Evolutionary conservation across 352 stramenopile genomes (phyloP).

Genomic region (Phytophthora pistaciae): DNA sequence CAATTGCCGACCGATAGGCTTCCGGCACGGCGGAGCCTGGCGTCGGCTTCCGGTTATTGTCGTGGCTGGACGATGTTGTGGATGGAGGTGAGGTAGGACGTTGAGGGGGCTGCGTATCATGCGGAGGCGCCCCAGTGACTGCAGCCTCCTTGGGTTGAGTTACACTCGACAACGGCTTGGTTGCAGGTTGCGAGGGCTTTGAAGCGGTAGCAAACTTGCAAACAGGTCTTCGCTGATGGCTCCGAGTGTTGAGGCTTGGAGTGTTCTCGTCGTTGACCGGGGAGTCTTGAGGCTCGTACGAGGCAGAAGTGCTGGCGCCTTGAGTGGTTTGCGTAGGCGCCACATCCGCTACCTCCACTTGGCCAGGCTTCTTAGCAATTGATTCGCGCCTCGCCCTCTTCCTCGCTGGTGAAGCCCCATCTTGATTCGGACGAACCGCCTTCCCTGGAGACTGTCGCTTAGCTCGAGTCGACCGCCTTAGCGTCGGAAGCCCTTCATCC

Average conservation of each 20-base stretch:
- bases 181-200: not conserved
- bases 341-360: not conserved
- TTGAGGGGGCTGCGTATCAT: not conserved
- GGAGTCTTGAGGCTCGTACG: conserved; percentile 3
- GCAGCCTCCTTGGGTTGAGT: not conserved
- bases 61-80: not conserved
- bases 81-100: too few species aligned
- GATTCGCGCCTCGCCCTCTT: not conserved
- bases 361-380: not conserved
- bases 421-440: not conserved
- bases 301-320: conserved; percentile 1
- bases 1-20: conserved; percentile 29
- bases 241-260: not conserved
- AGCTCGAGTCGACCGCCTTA: not conserved
- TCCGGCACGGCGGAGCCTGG: conserved; percentile 4
- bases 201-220: not conserved
- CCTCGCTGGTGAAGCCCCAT: not conserved
- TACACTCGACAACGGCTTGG: not conserved
- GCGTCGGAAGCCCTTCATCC: conserved; percentile 8
- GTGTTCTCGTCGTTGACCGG: conserved; percentile 2
- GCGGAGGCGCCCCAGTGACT: not conserved
- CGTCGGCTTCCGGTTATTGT: not conserved
- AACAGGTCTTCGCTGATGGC: not conserved
- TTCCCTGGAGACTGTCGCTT: conserved; percentile 3
- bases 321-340: conserved; percentile 20